These are phyloP conservation scores for Saturnispora kantuleensis DNA, from an alignment of 805 yeast species.

Conservation along the genomic window DNA sequence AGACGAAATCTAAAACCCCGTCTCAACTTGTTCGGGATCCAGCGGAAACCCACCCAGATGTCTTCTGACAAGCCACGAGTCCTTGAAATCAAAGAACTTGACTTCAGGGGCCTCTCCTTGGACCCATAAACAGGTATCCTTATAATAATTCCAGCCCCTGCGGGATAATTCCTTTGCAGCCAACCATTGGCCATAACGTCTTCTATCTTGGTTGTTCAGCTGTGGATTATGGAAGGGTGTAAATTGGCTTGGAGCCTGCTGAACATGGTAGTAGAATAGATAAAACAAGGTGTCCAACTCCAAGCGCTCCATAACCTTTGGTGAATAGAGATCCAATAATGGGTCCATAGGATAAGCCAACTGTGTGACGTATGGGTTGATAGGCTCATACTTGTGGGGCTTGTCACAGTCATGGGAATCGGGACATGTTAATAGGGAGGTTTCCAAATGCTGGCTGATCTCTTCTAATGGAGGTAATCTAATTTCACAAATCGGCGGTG, in stretches of 20 bases:
- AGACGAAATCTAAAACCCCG: constrained; percentile 11
- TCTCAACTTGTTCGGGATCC: constrained; percentile 20
- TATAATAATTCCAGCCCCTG: constrained; percentile 13
- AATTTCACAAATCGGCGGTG: constrained; percentile 24
- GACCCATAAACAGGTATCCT: constrained; percentile 11
- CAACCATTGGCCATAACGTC: constrained; percentile 25
- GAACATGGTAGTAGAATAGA: constrained; percentile 69
- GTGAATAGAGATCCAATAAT: constrained; percentile 52
- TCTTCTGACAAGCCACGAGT: constrained; percentile 25
- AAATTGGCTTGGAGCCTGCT: background rate
- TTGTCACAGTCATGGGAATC: constrained; percentile 86
- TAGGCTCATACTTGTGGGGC: constrained; percentile 65
- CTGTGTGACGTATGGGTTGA: constrained; percentile 81
- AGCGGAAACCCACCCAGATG: constrained; percentile 18
- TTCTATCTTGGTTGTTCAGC: constrained; percentile 26
- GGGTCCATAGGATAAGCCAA: constrained; percentile 86
- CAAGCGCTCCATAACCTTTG: constrained; percentile 54
- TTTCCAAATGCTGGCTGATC: constrained; percentile 54
- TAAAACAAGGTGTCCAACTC: constrained; percentile 85
- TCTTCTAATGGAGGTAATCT: constrained; percentile 45
- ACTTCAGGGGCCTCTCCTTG: constrained; percentile 16
- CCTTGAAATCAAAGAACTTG: constrained; percentile 27
- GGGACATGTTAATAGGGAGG: constrained; percentile 81
- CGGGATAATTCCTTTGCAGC: constrained; percentile 21
- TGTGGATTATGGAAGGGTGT: constrained; percentile 15